phyloP scores from a whole-genome alignment of 108 stramenopile species.

The Cyclotella atomus region DNA sequence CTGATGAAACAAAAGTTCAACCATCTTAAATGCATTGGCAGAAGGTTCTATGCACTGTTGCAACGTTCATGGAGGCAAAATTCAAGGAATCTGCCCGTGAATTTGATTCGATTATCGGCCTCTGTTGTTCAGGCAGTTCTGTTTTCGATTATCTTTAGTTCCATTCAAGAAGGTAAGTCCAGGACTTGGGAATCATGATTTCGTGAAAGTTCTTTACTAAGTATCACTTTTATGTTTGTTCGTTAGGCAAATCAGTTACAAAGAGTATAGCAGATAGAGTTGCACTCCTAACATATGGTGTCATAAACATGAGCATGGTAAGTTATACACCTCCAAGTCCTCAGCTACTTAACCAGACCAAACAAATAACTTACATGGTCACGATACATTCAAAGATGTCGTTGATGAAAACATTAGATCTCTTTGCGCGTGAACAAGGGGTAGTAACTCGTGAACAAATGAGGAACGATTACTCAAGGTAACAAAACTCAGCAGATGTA shows the following conservation, averaged over 20 bases:
- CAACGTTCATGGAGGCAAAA: slow-evolving; percentile 82
- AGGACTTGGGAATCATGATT: background rate
- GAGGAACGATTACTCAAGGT: slow-evolving; percentile 64
- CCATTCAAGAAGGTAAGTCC: slow-evolving; percentile 47
- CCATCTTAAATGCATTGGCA: slow-evolving; percentile 9
- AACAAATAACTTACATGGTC: slow-evolving; percentile 11
- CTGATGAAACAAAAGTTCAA: slow-evolving; percentile 14
- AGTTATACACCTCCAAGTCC: background rate
- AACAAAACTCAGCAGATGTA: no score
- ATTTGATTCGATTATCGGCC: slow-evolving; percentile 58
- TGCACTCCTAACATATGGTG: slow-evolving; percentile 77
- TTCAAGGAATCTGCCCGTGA: slow-evolving; percentile 60
- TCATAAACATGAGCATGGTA: slow-evolving; percentile 75
- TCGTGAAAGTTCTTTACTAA: background rate
- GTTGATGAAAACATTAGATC: slow-evolving; percentile 79
- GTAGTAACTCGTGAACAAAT: slow-evolving; percentile 83
- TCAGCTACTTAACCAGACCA: background rate
- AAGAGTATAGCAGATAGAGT: slow-evolving; percentile 84
- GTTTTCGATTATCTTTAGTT: slow-evolving; percentile 69
- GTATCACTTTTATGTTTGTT: background rate
- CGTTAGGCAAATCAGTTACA: slow-evolving; percentile 52
- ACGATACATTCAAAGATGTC: slow-evolving; percentile 49
- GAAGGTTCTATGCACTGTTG: slow-evolving; percentile 65
- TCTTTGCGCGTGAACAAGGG: slow-evolving; percentile 78
- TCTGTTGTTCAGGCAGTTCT: slow-evolving; percentile 64